Evolutionary conservation across 164 flowering plant genomes (phyloP), one percentile per base, ranked within the genome.

Genomic region (Cinnamomum micranthum): DNA sequence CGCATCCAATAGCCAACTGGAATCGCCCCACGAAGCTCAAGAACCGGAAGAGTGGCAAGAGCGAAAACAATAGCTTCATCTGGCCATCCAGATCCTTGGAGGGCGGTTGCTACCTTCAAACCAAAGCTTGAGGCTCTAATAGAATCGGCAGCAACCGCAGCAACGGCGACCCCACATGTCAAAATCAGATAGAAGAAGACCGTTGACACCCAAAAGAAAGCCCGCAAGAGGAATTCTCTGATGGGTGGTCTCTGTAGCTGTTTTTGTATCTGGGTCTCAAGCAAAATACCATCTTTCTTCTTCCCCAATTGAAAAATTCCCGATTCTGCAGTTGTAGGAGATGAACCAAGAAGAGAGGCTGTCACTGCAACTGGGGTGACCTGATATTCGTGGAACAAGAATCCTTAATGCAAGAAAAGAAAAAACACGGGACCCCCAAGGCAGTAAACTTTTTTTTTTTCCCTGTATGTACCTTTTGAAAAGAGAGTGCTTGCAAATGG

Each of bases 1-100:
- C 89, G 92, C 95, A 95, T 80, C 99, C 99, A 95, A 81, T 95
- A 95, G n/a, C 99, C 99, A 75, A 93, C 99, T 25, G 97, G 99
- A 83, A 95, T 93, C 17, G 99, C 97, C 47, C 98, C 99, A 71
- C 99, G 98, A 73, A 95, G 97, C 90, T 95, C 99, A 65, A 95
- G 79, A 50, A 95, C 87, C 0, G 99, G 99, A 77, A 95, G 92
- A 1, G 93, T 91, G 47, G 99, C 98, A 19, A 95, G 86, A 19
- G 96, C 91, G 76, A 95, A 88, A 2, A 95, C 98, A 55, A 95
- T 85, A 58, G 92, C 96, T 80, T 87, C 93, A 74, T 91, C 96
- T 15, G 96, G 88, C 95, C 93, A 93, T 2, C 99, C 99, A 15
- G 70, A 87, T 65, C 88, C 68, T 66, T 96, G 79, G 72, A 95